Conservation (phyloP, 2,329 filamentous ascomycete species). For the Phialophora chinensis region DNA sequence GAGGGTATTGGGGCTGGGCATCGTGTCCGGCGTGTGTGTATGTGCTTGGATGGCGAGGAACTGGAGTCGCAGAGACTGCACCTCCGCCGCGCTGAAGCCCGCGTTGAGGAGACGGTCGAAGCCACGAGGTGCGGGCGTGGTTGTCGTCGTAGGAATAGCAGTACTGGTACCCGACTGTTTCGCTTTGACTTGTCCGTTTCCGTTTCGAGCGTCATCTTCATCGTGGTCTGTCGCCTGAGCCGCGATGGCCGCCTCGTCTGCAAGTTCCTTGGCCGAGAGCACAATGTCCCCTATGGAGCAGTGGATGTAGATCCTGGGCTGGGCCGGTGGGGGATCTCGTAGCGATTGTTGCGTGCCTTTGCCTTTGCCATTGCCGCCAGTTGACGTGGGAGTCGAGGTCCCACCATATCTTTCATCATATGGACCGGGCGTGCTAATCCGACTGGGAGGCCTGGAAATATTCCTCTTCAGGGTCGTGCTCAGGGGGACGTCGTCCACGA, state of each 20-base stretch:
- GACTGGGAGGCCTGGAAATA: conserved; percentile 56
- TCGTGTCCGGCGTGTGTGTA: conserved; percentile 83
- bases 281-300: conserved; percentile 84
- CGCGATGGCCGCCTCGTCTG: conserved; percentile 62
- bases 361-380: conserved; percentile 47
- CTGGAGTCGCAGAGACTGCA: conserved; percentile 82
- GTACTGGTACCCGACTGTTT: conserved; percentile 17
- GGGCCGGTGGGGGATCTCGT: conserved; percentile 53
- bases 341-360: conserved; percentile 73
- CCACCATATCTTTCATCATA: conserved; percentile 32
- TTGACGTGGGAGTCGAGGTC: neutral
- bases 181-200: conserved; percentile 5
- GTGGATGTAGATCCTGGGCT: conserved; percentile 78
- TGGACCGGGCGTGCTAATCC: conserved; percentile 42
- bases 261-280: conserved; percentile 72
- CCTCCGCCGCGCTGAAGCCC: conserved; percentile 82
- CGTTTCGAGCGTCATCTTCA: neutral
- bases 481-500: conserved; percentile 75
- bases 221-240: neutral
- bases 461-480: conserved; percentile 70
- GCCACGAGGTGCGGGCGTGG: conserved; percentile 69
- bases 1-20: conserved; percentile 79
- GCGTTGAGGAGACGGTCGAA: conserved; percentile 85
- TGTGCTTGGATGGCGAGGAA: conserved; percentile 84
- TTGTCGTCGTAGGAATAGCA: conserved; percentile 47